Evolutionary conservation across 106 monocot genomes (phyloP).

Genomic region (Apostasia shenzhenica): DNA sequence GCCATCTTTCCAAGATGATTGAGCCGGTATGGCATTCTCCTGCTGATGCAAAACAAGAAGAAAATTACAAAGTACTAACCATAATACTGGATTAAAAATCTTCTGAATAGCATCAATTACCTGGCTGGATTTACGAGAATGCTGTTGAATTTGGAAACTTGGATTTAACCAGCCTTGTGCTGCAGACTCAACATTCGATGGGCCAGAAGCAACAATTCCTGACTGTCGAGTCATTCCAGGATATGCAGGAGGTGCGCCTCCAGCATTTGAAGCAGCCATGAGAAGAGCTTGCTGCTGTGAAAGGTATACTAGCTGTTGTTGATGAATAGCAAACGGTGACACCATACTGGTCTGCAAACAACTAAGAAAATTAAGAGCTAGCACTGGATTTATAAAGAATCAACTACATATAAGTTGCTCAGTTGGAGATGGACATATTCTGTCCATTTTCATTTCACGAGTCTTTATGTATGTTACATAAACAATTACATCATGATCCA

Average conservation of each 20-base stretch:
- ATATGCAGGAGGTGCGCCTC: constrained; percentile 10
- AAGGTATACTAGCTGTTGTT: constrained; percentile 55
- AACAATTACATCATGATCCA: too few species aligned
- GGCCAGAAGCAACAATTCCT: constrained; percentile 6
- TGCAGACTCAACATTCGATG: constrained; percentile 11
- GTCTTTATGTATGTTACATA: too few species aligned
- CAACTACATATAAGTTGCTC: too few species aligned
- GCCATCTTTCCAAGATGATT: constrained; percentile 17
- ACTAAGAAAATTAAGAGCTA: neutral
- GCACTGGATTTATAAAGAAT: neutral
- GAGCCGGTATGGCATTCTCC: constrained; percentile 18
- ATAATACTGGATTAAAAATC: neutral
- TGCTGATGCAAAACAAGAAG: constrained; percentile 1
- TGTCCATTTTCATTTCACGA: too few species aligned
- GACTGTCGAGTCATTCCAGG: constrained; percentile 4
- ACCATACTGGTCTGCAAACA: constrained; percentile 56
- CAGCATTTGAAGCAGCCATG: constrained; percentile 46
- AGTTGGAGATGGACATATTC: too few species aligned
- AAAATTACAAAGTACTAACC: neutral
- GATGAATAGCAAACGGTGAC: constrained; percentile 64
- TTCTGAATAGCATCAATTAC: constrained; percentile 11
- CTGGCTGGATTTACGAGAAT: constrained; percentile 21
- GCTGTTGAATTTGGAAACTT: constrained; percentile 23
- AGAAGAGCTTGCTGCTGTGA: constrained; percentile 68
- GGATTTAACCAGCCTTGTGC: constrained; percentile 6